Percentiles rank a stretch among this genome's conserved stretches.
These are phyloP conservation scores for Pythium guiyangense DNA, from an alignment of 352 stramenopile genomes.

Conservation along the genomic window DNA sequence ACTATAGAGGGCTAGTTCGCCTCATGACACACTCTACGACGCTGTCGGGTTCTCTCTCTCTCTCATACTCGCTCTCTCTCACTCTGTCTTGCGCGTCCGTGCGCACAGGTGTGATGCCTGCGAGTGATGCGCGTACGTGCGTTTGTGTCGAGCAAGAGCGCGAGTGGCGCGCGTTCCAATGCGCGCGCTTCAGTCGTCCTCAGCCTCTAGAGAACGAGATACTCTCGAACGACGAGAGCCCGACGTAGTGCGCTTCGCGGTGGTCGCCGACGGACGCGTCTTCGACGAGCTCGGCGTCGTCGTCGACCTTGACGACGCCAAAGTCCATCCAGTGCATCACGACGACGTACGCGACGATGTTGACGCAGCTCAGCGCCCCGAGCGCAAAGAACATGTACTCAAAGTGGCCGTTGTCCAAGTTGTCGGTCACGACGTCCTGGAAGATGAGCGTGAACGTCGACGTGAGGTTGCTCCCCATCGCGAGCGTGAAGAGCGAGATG, in stretches of 20 bases:
- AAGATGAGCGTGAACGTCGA: slow-evolving; percentile 87
- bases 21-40: too few relatives aligned
- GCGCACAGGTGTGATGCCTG: too few relatives aligned
- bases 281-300: slow-evolving; percentile 60
- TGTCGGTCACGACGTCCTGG: slow-evolving; percentile 62
- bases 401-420: slow-evolving; percentile 79
- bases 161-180: too few relatives aligned
- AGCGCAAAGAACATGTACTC: slow-evolving; percentile 90
- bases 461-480: slow-evolving; percentile 85
- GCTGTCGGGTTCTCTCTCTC: too few relatives aligned
- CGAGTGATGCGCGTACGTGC: too few relatives aligned
- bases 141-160: too few relatives aligned
- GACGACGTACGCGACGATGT: too few relatives aligned
- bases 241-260: slow-evolving; percentile 2
- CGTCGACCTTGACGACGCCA: slow-evolving; percentile 74
- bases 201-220: slow-evolving; percentile 34
- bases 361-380: too few relatives aligned
- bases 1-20: too few relatives aligned
- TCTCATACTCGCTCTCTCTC: too few relatives aligned
- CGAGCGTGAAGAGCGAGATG: slow-evolving; percentile 87
- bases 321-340: slow-evolving; percentile 89
- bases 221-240: slow-evolving; percentile 68
- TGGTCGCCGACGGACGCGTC: slow-evolving; percentile 19
- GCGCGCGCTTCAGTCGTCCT: too few relatives aligned
- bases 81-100: too few relatives aligned